A percentile compares a stretch with the other conserved stretches of the same genome.
phyloP scores from a whole-genome alignment of 352 stramenopile species.

The Phytophthora pini region DNA sequence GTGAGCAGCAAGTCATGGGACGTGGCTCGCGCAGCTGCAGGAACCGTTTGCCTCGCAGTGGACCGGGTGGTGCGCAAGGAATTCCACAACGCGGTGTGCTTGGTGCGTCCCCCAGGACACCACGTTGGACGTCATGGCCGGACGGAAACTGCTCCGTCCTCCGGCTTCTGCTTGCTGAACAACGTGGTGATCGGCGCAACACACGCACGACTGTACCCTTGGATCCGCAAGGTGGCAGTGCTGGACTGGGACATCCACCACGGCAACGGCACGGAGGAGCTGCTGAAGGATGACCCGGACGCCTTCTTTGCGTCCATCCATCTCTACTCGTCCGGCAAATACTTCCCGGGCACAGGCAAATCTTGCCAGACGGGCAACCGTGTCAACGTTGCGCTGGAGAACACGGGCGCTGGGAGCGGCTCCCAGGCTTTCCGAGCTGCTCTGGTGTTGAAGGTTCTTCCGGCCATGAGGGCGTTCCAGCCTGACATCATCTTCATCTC shows the following conservation, averaged over 20 bases:
- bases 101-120: slow-evolving; percentile 93
- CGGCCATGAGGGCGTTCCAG: slow-evolving; percentile 74
- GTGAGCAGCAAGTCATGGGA: slow-evolving; percentile 89
- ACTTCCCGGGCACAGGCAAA: slow-evolving; percentile 83
- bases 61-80: slow-evolving; percentile 84
- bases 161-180: slow-evolving; percentile 98
- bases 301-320: slow-evolving; percentile 88
- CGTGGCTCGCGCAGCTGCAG: slow-evolving; percentile 78
- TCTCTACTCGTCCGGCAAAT: slow-evolving; percentile 74
- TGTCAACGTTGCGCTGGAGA: slow-evolving; percentile 83
- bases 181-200: slow-evolving; percentile 99
- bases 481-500: slow-evolving; percentile 91
- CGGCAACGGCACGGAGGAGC: slow-evolving; percentile 97
- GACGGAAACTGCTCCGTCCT: slow-evolving; percentile 73
- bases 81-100: slow-evolving; percentile 82
- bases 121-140: slow-evolving; percentile 88
- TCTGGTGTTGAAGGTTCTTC: slow-evolving; percentile 66
- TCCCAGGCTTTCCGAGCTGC: slow-evolving; percentile 72
- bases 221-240: slow-evolving; percentile 95
- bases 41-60: slow-evolving; percentile 82
- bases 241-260: slow-evolving; percentile 99
- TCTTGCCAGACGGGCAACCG: slow-evolving; percentile 61
- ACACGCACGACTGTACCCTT: slow-evolving; percentile 93
- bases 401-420: slow-evolving; percentile 67
- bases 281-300: slow-evolving; percentile 82